Base-by-base conservation (phyloP, 2,329 filamentous ascomycete genomes). In the Alternaria arborescens region DNA sequence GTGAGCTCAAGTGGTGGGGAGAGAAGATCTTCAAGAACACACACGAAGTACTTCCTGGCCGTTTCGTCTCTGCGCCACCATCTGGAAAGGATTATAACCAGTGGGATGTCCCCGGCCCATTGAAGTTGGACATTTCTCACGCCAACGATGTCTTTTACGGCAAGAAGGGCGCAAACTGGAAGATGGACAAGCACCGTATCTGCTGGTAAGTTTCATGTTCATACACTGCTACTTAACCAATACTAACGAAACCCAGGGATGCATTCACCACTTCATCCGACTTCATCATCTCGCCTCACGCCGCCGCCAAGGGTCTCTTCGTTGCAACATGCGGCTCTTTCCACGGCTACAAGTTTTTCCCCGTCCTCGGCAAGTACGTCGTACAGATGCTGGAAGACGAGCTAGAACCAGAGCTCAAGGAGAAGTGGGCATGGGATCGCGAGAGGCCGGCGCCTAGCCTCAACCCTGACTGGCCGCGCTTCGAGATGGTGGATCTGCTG, bases 401-500 rank as follows among this genome's bases (percentile, higher is more conserved):
- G 1, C 58, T 75, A 7, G 72, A 80, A 46, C 43, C 70, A 65
- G 53, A 85, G 52, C 83, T 92, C 64, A 80, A 79, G 42, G 82
- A 83, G 55, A 92, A 91, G 84, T 92, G 88, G 82, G 82, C 82
- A 32, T 84, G 85, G 67, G 86, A 90, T 72, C 82, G 87, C 12
- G 83, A 87, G 69, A 77, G 85, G 22, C 86, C 87, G 2, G 84
- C 87, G 28, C 70, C 71, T 6, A 68, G 67, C 2, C 69, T 80
- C 11, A 87, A 87, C 67, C 80, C 83, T 8, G 85, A 87, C 70
- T 89, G 82, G 74, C 87, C 87, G 8, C 81, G 83, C 48, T 79
- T 80, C 4, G 86, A 89, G 81, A 83, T 89, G 82, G 83, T 77
- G 53, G 84, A 88, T 66, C 69, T 88, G 54, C 57, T 81, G 55